Conservation (phyloP, 208 protist genomes). For the Polymyxa betae region DNA sequence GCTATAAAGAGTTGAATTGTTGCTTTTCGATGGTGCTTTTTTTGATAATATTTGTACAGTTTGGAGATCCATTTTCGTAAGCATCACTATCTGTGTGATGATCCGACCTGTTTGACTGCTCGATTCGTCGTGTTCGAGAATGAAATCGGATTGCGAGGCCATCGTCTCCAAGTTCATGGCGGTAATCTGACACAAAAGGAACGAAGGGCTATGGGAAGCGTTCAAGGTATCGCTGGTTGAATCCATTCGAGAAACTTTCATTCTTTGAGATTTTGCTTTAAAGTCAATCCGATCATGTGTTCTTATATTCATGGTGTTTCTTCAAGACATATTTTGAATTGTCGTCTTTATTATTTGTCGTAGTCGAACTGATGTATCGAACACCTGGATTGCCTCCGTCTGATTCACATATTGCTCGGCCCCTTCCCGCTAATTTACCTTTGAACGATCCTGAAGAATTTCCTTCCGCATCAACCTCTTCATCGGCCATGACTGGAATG, state of each 20-base stretch:
- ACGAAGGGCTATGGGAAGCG: conserved; percentile 20
- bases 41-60: not conserved
- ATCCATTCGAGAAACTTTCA: not conserved
- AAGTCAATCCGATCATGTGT: too few species aligned
- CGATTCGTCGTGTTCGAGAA: not conserved
- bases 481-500: not conserved
- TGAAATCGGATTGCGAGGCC: not conserved
- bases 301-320: too few species aligned
- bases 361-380: conserved; percentile 22
- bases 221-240: not conserved
- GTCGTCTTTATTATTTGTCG: too few species aligned
- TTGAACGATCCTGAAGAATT: conserved; percentile 12
- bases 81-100: conserved; percentile 32
- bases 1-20: conserved; percentile 3
- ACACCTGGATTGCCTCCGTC: not conserved
- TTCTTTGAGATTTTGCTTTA: not conserved
- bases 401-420: not conserved
- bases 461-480: not conserved
- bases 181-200: conserved; percentile 47
- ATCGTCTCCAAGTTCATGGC: not conserved
- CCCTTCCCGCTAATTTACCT: not conserved
- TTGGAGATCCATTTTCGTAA: conserved; percentile 29
- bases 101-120: not conserved
- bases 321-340: too few species aligned
- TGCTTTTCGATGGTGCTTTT: not conserved